phyloP scores from a whole-genome alignment of 176 grass and related monocot species.

The Chrysopogon serrulatus region DNA sequence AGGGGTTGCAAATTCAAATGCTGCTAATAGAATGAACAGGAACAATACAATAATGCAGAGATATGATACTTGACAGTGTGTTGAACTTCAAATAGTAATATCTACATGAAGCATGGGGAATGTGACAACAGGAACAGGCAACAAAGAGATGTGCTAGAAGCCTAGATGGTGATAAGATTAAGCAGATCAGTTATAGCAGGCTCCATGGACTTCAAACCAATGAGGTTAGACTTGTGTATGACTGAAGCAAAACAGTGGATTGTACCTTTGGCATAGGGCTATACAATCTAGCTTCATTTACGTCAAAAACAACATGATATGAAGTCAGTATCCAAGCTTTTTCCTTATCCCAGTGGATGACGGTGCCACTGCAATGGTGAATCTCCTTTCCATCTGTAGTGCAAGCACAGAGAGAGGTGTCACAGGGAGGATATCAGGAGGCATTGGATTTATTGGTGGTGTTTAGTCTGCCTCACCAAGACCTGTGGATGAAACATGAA shows the following conservation, averaged over 20 bases:
- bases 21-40: not conserved
- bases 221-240: not conserved
- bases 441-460: not conserved
- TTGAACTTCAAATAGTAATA: not conserved
- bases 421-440: not conserved
- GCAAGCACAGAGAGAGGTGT: not conserved
- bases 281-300: not conserved
- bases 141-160: not conserved
- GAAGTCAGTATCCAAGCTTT: not conserved
- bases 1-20: not conserved
- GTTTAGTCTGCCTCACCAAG: not conserved
- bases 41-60: not conserved
- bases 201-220: not conserved
- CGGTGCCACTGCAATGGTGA: not conserved
- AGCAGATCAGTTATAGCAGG: not conserved
- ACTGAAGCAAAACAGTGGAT: not conserved
- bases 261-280: not conserved
- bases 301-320: not conserved
- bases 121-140: not conserved
- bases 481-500: not conserved
- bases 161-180: not conserved
- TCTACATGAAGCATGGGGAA: not conserved
- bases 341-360: not conserved
- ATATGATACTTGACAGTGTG: not conserved
- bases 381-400: not conserved